Base-by-base conservation (phyloP, 2,329 filamentous ascomycete genomes). In the Emmonsiellopsis sp. region DNA sequence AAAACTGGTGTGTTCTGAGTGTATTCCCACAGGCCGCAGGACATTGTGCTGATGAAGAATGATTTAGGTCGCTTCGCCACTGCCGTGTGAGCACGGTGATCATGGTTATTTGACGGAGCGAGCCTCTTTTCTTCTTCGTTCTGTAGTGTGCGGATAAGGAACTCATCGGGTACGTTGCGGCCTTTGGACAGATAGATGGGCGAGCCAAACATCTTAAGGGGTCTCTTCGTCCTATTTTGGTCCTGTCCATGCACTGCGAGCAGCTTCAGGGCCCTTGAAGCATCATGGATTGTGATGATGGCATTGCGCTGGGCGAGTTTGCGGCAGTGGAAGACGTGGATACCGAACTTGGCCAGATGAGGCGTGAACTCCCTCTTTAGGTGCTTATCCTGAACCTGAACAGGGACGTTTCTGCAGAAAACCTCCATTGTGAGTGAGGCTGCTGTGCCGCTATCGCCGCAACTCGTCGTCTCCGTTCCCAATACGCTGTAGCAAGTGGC, bases 1-100 rank as follows among this genome's bases (percentile, higher is more conserved):
- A 78, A 82, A 0, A 66, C 65, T 6, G 81, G 65, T 2, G 43
- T 16, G 5, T 59, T 56, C 0, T 63, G 51, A 1, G 61, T 50
- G 50, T 77, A 81, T 7, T 72, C 63, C 57, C 76, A 77, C 44
- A 77, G 73, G 1, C 80, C 80, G 52, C 76, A 79, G 7, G 67
- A 69, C 32, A 79, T 50, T 9, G 51, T 52, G 13, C 40, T 55
- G 10, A 61, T 59, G 9, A n/a, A 38, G 13, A 63, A 64, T 5
- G 46, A 45, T 38, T 50, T 61, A 9, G 52, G 15, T 13, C 53
- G 49, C 31, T 58, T 50, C 9, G 41, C 44, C 13, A 44, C 26
- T 7, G 47, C 53, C 30, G 15, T 26, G 11, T 51, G 32, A 31
- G 50, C 32, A 35, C 16, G 7, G 30, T 52, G 43, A 3, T 16